Evolutionary conservation across 2,329 filamentous ascomycete species (phyloP).

Genomic region (Myriosclerotinia scirpicola): DNA sequence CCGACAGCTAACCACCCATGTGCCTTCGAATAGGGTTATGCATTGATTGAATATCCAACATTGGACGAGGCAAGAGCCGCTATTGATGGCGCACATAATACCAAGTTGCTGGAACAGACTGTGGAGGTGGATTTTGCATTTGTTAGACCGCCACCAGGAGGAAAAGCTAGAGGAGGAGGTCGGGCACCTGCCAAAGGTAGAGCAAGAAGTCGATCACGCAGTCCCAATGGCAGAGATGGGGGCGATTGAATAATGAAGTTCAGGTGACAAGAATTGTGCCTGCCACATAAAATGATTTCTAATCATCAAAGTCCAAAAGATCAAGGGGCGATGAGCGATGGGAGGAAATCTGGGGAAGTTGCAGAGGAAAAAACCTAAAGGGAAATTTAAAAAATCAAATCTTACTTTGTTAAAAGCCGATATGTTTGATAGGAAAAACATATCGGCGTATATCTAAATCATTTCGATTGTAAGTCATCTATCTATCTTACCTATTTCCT

Average conservation of each 20-base stretch:
- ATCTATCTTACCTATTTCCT: background rate
- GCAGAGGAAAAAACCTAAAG: background rate
- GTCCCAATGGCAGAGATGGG: constrained; percentile 37
- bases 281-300: constrained; percentile 16
- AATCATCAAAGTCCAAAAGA: background rate
- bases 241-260: constrained; percentile 35
- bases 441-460: constrained; percentile 25
- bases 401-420: constrained; percentile 18
- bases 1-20: constrained; percentile 12
- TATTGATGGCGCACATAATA: constrained; percentile 74
- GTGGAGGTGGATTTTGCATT: constrained; percentile 83
- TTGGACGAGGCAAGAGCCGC: constrained; percentile 77
- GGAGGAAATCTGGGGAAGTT: constrained; percentile 9
- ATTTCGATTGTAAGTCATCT: constrained; percentile 17
- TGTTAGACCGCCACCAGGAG: constrained; percentile 69
- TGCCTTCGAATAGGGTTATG: constrained; percentile 64
- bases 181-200: constrained; percentile 39
- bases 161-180: constrained; percentile 47
- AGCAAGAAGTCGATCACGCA: constrained; percentile 40
- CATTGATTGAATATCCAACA: constrained; percentile 80
- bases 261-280: constrained; percentile 12
- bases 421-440: constrained; percentile 20
- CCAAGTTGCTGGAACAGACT: constrained; percentile 78
- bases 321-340: background rate
- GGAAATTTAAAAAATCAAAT: background rate